Conservation (phyloP, 257 asterid genomes). For the Paraleonurus japonicus region DNA sequence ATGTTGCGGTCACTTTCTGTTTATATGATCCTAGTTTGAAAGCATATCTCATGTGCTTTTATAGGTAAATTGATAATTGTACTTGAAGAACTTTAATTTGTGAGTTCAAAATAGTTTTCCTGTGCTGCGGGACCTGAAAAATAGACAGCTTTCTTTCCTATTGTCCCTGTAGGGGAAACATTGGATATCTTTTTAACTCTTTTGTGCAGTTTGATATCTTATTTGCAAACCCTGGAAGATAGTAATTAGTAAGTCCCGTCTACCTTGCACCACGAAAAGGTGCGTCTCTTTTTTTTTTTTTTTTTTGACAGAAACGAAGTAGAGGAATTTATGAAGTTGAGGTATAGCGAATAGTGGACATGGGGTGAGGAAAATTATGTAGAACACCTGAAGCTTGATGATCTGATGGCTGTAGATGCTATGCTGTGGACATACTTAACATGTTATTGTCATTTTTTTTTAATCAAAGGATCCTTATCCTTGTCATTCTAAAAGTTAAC, state of each 20-base stretch:
- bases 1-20: not conserved
- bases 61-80: not conserved
- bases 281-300: too few relatives aligned
- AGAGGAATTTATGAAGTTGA: not conserved
- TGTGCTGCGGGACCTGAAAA: slow-evolving; percentile 15
- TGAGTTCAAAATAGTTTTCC: not conserved
- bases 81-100: not conserved
- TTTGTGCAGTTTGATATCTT: slow-evolving; percentile 9
- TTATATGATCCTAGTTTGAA: not conserved
- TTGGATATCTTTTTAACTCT: not conserved
- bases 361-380: slow-evolving; percentile 1
- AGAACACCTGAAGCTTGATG: slow-evolving; percentile 15
- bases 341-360: slow-evolving; percentile 2
- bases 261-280: not conserved
- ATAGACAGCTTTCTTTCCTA: not conserved
- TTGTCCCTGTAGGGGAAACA: not conserved
- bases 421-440: slow-evolving; percentile 10
- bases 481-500: slow-evolving; percentile 8
- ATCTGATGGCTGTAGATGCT: slow-evolving; percentile 18
- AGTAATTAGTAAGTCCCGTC: not conserved
- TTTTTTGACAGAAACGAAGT: not conserved
- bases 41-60: not conserved
- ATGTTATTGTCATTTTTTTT: not conserved
- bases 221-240: slow-evolving; percentile 1
- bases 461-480: not conserved